Evolutionary conservation across 257 asterid genomes (phyloP), one percentile per base, ranked within the genome.

Genomic region (Oldenlandia corymbosa): DNA sequence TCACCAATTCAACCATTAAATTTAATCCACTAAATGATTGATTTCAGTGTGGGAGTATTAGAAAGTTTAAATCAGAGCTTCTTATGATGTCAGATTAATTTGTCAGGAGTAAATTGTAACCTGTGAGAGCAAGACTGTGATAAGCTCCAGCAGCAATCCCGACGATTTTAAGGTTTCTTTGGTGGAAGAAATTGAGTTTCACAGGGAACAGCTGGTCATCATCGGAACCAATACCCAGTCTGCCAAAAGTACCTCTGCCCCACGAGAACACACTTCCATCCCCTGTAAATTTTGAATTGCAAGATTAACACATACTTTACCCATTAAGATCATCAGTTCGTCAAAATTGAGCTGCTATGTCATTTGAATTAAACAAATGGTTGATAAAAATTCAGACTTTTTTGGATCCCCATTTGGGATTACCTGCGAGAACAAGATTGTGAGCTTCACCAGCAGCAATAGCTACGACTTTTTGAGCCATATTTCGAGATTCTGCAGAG

Each of bases 161-260:
- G 67, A 91, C 84, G 75, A 88, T 86, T 56, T 75, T 82, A 74
- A 84, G 77, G 64, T 69, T 67, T 32, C 74, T 82, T 18, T 78
- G 79, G 47, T 73, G 79, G 20, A 77, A 71, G 77, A 91, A 91
- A 4, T 75, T 60, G 41, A 91, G 75, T 39, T 67, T 85, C 36
- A 64, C 72, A 62, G 95, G 95, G 31, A 73, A 52, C 17, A 66
- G 57, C 65, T 73, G 81, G 52, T 91, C 96, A 31, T 75, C 61
- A 62, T 91, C 98, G 24, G 90, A 86, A 69, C 37, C 65, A 16
- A 18, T 60, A 34, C 98, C 98, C 42, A 91, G 92, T 60, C 96
- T 90, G 68, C 95, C 96, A 60, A 88, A 83, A 24, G 78, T 81
- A 67, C 98, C 98, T 78, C 98, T 83, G 20, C 98, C 98, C 96